Evolutionary conservation across 2,329 filamentous ascomycete genomes (phyloP).

Genomic region (Didymella glomerata): DNA sequence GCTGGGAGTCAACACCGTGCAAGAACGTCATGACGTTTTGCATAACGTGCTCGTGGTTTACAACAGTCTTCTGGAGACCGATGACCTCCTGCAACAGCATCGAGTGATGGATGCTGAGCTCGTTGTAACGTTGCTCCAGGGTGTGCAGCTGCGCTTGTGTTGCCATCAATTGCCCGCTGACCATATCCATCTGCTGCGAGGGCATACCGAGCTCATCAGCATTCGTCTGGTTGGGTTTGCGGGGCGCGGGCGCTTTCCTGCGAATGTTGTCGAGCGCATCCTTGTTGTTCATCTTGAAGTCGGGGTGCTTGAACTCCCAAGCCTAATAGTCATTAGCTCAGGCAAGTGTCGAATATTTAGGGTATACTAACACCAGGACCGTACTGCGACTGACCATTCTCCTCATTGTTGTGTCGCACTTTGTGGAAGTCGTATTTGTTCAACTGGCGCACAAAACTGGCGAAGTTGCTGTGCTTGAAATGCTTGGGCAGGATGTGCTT

Average conservation of each 20-base stretch:
- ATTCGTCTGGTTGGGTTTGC: slow-evolving; percentile 67
- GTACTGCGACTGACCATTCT: slow-evolving; percentile 81
- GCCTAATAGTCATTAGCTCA: slow-evolving; percentile 61
- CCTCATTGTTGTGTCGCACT: slow-evolving; percentile 89
- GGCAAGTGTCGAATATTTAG: not conserved
- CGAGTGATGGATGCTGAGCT: slow-evolving; percentile 73
- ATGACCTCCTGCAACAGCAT: slow-evolving; percentile 71
- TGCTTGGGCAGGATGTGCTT: slow-evolving; percentile 97
- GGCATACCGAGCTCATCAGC: slow-evolving; percentile 77
- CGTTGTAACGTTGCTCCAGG: slow-evolving; percentile 83
- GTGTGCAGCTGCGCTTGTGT: slow-evolving; percentile 92
- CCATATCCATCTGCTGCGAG: slow-evolving; percentile 85
- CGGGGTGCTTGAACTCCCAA: slow-evolving; percentile 97
- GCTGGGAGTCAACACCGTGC: slow-evolving; percentile 70
- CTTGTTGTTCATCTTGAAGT: slow-evolving; percentile 95
- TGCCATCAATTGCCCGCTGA: slow-evolving; percentile 86
- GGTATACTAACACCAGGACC: slow-evolving; percentile 71
- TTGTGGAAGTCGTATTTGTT: slow-evolving; percentile 99
- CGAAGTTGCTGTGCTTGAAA: slow-evolving; percentile 99
- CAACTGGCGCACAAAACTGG: slow-evolving; percentile 92
- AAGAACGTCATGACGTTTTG: slow-evolving; percentile 75
- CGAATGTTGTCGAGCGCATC: slow-evolving; percentile 96
- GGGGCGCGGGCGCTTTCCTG: slow-evolving; percentile 89
- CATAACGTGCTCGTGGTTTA: slow-evolving; percentile 76
- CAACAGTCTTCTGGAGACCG: slow-evolving; percentile 73